Evolutionary conservation across 1,139 yeast species (phyloP).

Genomic region (Taphrina confusa): DNA sequence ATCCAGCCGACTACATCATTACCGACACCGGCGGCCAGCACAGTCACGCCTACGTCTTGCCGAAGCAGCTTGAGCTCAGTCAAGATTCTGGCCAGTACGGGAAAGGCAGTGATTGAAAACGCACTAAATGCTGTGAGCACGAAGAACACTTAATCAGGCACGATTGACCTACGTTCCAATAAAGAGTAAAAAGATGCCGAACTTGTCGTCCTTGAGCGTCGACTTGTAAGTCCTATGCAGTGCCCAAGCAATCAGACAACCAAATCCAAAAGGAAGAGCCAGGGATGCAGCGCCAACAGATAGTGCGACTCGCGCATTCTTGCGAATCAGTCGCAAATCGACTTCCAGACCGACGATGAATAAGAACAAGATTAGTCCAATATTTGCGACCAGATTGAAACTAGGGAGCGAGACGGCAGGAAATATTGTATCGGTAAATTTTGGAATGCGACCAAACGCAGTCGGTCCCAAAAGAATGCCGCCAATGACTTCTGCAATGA

Average conservation of each 20-base stretch:
- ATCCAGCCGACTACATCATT: slow-evolving; percentile 85
- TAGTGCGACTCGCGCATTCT: slow-evolving; percentile 61
- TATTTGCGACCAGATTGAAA: slow-evolving; percentile 64
- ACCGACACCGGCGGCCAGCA: slow-evolving; percentile 75
- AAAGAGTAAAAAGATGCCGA: slow-evolving; percentile 41
- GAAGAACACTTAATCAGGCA: slow-evolving; percentile 69
- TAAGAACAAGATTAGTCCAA: slow-evolving; percentile 68
- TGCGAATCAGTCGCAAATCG: slow-evolving; percentile 62
- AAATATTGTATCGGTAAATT: slow-evolving; percentile 64
- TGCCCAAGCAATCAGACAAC: slow-evolving; percentile 69
- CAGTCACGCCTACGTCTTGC: slow-evolving; percentile 76
- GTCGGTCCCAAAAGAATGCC: slow-evolving; percentile 72
- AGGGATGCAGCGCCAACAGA: slow-evolving; percentile 69
- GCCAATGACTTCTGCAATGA: slow-evolving; percentile 50
- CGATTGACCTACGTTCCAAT: slow-evolving; percentile 38
- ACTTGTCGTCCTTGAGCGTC: slow-evolving; percentile 42
- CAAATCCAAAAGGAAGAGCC: slow-evolving; percentile 76
- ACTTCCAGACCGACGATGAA: slow-evolving; percentile 79
- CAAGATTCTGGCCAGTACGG: slow-evolving; percentile 74
- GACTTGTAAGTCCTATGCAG: slow-evolving; percentile 58
- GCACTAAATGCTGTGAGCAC: slow-evolving; percentile 75
- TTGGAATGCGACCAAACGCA: slow-evolving; percentile 63
- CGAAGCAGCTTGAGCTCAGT: slow-evolving; percentile 69
- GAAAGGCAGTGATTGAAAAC: slow-evolving; percentile 79
- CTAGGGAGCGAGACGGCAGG: slow-evolving; percentile 65